Evolutionary conservation across 805 yeast genomes (phyloP).

Genomic region (Saturnispora bothae): DNA sequence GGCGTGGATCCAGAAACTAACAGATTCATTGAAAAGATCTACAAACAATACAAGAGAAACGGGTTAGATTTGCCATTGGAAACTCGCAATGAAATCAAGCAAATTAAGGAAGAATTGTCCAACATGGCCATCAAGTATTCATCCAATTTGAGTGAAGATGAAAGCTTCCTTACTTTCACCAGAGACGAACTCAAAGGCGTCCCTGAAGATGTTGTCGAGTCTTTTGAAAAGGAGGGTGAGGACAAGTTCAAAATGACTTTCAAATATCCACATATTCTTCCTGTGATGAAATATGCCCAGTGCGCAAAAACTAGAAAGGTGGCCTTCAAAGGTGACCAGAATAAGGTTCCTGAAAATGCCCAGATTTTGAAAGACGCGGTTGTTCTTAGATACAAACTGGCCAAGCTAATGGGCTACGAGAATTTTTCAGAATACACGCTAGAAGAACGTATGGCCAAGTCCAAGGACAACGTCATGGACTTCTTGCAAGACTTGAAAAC

Average conservation of each 20-base stretch:
- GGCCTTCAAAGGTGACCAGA: slow-evolving; percentile 59
- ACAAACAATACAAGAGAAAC: slow-evolving; percentile 48
- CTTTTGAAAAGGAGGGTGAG: slow-evolving; percentile 36
- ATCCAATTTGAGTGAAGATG: slow-evolving; percentile 63
- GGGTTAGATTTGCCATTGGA: slow-evolving; percentile 57
- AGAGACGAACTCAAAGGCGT: slow-evolving; percentile 63
- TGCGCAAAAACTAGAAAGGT: slow-evolving; percentile 52
- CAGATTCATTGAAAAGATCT: slow-evolving; percentile 46
- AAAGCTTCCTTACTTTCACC: slow-evolving; percentile 49
- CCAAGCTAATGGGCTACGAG: slow-evolving; percentile 53
- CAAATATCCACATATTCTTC: slow-evolving; percentile 72
- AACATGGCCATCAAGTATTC: slow-evolving; percentile 44
- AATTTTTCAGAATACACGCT: slow-evolving; percentile 61
- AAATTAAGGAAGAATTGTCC: slow-evolving; percentile 46
- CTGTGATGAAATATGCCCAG: slow-evolving; percentile 65
- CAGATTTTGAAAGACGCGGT: slow-evolving; percentile 51
- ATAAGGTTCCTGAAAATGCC: slow-evolving; percentile 56
- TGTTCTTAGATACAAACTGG: slow-evolving; percentile 49
- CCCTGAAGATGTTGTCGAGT: slow-evolving; percentile 51
- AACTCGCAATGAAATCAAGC: slow-evolving; percentile 44
- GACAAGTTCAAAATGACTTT: slow-evolving; percentile 56
- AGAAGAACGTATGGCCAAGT: slow-evolving; percentile 76
- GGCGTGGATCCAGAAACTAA: slow-evolving; percentile 39
- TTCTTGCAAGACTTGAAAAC: slow-evolving; percentile 54
- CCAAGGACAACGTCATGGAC: slow-evolving; percentile 43